phyloP scores from a whole-genome alignment of 495 filamentous ascomycete species.

The Friedmanniomyces endolithicus region DNA sequence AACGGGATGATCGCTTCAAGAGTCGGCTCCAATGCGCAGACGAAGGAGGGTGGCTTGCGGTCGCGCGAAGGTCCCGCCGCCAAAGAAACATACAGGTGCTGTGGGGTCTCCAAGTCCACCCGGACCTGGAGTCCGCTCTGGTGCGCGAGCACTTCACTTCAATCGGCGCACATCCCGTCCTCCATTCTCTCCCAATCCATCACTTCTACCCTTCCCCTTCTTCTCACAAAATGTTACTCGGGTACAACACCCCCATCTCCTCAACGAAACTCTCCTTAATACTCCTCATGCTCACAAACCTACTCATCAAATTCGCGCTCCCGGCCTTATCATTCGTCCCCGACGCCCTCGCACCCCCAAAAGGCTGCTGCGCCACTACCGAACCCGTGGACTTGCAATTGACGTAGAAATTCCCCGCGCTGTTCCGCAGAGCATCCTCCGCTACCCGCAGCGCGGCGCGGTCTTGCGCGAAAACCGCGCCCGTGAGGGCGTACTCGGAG shows the following conservation, averaged over 20 bases:
- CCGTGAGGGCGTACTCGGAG: constrained; percentile 32
- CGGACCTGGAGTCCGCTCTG: too few species aligned
- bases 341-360: constrained; percentile 31
- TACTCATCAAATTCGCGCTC: constrained; percentile 27
- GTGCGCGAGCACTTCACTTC: too few species aligned
- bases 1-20: constrained; percentile 55
- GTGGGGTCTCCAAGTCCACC: too few species aligned
- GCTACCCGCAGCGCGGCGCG: constrained; percentile 27
- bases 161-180: too few species aligned
- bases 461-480: constrained; percentile 32
- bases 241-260: constrained; percentile 29
- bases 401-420: constrained; percentile 35
- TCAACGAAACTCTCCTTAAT: constrained; percentile 34
- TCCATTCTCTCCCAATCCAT: neutral
- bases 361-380: constrained; percentile 34
- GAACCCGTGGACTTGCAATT: constrained; percentile 34
- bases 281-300: constrained; percentile 33
- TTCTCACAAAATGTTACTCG: constrained; percentile 3
- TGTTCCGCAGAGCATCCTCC: constrained; percentile 29
- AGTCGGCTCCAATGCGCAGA: too few species aligned
- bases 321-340: constrained; percentile 37
- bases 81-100: too few species aligned
- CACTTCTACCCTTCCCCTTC: neutral
- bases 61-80: constrained; percentile 58
- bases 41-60: constrained; percentile 59